Base-by-base conservation (phyloP, 2,329 filamentous ascomycete genomes). In the Botrytis medusae region DNA sequence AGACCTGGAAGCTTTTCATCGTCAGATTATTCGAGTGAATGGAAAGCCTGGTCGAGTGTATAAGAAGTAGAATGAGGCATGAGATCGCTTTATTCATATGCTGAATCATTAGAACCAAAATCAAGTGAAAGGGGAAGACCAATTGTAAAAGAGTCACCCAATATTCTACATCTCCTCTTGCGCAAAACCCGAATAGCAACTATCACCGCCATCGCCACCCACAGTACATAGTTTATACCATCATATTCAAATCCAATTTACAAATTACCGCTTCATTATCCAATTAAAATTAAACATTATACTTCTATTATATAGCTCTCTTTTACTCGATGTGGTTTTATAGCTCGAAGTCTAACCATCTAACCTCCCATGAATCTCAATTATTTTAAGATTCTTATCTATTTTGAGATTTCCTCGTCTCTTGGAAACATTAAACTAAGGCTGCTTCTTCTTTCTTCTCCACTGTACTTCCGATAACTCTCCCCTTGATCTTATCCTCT, bases 391-490 rank as follows among this genome's bases (percentile, higher is more conserved):
- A 16, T 57, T 42, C 18, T 29, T 37, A 20, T 40, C n/a, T 7
- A 57, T 29, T 9, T 8, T 57, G 7, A 29, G 2, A 14, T 57
- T 29, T 57, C 51, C 51, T 29, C n/a, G n/a, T 18, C 51, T 29
- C 51, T 57, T 16, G 14, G 14, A 18, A 3, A 10, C n/a, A 29
- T 32, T 9, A 57, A 29, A 29, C n/a, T 16, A 32, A 57, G n/a
- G 18, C 14, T 18, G n/a, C 6, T 18, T 57, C 7, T 29, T 57
- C 5, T 29, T 4, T 57, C 25, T 57, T 46, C 4, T 65, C 60
- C 2, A 32, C 25, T 32, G 40, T 68, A 25, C 71, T 51, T 44
- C 71, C 71, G 40, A 72, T 61, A 22, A 72, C 71, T 42, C 71
- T 60, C 22, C 71, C 71, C 51, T 59, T 72, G 2, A 48, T 62